phyloP scores from a whole-genome alignment of 257 asterid genomes.

The Cruciata laevipes region DNA sequence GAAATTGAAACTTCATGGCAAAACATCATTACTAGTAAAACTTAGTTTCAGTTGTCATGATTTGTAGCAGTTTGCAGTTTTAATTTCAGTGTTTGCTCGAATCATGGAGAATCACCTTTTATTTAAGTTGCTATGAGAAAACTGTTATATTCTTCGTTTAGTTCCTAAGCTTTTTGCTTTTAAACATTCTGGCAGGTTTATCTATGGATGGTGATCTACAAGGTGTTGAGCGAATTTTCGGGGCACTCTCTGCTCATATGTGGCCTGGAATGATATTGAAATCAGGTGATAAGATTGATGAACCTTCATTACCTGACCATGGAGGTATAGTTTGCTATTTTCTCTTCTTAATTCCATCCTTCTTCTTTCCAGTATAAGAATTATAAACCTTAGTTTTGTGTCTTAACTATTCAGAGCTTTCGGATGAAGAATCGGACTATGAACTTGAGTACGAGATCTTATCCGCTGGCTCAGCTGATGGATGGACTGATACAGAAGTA shows the following conservation, averaged over 20 bases:
- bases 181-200: conserved; percentile 31
- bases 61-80: neutral
- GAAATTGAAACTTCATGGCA: neutral
- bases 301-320: conserved; percentile 68
- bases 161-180: neutral
- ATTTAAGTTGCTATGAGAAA: too few relatives aligned
- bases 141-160: too few relatives aligned
- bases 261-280: conserved; percentile 98
- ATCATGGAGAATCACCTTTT: too few relatives aligned
- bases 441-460: conserved; percentile 72
- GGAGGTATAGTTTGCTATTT: conserved; percentile 43
- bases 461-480: conserved; percentile 74
- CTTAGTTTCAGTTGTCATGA: neutral
- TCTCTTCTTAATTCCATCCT: neutral
- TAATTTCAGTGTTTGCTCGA: too few relatives aligned
- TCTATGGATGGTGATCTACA: conserved; percentile 79
- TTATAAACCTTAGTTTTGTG: neutral
- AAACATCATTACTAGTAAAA: neutral
- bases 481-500: conserved; percentile 57
- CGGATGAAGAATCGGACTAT: conserved; percentile 71
- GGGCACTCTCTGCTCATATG: conserved; percentile 93
- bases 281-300: conserved; percentile 76
- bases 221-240: conserved; percentile 81
- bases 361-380: neutral
- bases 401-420: conserved; percentile 42